Evolutionary conservation across 257 asterid species (phyloP), one percentile per base, ranked within the genome.

Genomic region (Solanum gracilifrons): DNA sequence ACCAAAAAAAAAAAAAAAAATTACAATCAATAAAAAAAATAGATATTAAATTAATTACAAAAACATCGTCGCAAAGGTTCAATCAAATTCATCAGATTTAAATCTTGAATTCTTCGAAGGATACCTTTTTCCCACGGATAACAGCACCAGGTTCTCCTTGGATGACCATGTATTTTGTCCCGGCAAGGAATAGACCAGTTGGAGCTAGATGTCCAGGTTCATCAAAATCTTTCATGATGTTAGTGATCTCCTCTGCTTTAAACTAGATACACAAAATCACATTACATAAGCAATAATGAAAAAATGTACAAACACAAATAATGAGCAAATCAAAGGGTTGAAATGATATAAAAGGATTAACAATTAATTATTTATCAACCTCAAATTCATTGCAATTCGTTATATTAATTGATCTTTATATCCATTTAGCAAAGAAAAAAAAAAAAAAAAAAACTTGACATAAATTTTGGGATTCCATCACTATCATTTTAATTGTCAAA

Each of bases 61-160:
- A 36, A 8, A 75, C 13, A 75, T 75, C 13, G 12, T 41, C n/a
- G 3, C 39, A 29, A 69, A 13, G 4, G 13, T 25, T 15, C 35
- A 66, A 8, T 71, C 7, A 32, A 72, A 72, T 29, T 31, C 23
- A 69, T 69, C 11, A 15, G 9, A 72, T 35, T 74, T 74, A 21
- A 74, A 21, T 73, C 2, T 0, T 73, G 9, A 73, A 33, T 5
- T 10, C 29, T 10, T 6, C 5, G 2, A 11, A 2, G 37, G 1
- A 13, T 88, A 93, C 96, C 96, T 93, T 93, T 92, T 93, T 93
- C 69, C 95, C 95, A 68, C 95, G 94, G 37, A 93, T 90, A 74
- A 93, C 94, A 31, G 94, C 95, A 1, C 89, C 87, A 16, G 95
- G 92, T 89, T 93, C 95, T 60, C 95, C 95, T 90, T 92, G 94